Conservation (phyloP, 1,284 basidiomycete species). For the Violaceomyces palustris region DNA sequence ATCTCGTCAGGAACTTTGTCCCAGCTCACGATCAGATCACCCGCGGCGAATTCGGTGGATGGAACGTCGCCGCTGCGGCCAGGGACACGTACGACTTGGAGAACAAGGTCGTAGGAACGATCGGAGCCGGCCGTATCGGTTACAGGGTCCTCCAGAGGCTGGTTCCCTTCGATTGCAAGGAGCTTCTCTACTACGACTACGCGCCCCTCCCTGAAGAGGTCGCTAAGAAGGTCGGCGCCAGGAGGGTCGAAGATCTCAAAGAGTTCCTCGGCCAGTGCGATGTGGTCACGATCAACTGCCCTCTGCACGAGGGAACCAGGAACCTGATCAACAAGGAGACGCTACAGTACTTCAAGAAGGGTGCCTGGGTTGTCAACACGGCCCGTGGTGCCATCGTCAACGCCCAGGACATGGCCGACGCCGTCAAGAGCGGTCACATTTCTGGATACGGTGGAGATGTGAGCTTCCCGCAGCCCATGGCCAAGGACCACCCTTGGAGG, state of each 20-base stretch:
- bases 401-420: conserved; percentile 71
- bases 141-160: conserved; percentile 72
- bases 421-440: conserved; percentile 73
- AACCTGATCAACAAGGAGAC: conserved; percentile 67
- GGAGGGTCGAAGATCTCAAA: conserved; percentile 75
- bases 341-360: conserved; percentile 82
- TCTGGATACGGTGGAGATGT: conserved; percentile 59
- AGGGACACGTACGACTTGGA: conserved; percentile 70
- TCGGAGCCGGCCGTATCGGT: conserved; percentile 61
- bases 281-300: conserved; percentile 82
- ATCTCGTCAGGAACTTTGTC: conserved; percentile 80
- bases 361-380: conserved; percentile 82
- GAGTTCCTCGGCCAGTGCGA: conserved; percentile 76
- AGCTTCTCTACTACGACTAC: conserved; percentile 91
- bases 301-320: conserved; percentile 79
- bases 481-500: conserved; percentile 79
- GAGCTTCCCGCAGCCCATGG: conserved; percentile 54
- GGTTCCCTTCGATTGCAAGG: conserved; percentile 80
- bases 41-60: conserved; percentile 21
- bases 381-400: conserved; percentile 89
- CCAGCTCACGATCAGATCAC: conserved; percentile 61
- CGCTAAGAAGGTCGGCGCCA: conserved; percentile 66
- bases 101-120: conserved; percentile 71
- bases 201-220: conserved; percentile 68
- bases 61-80: conserved; percentile 52